These are phyloP conservation scores for Trichoderma brevicompactum DNA, from an alignment of 2,329 filamentous ascomycete genomes.

Conservation along the genomic window DNA sequence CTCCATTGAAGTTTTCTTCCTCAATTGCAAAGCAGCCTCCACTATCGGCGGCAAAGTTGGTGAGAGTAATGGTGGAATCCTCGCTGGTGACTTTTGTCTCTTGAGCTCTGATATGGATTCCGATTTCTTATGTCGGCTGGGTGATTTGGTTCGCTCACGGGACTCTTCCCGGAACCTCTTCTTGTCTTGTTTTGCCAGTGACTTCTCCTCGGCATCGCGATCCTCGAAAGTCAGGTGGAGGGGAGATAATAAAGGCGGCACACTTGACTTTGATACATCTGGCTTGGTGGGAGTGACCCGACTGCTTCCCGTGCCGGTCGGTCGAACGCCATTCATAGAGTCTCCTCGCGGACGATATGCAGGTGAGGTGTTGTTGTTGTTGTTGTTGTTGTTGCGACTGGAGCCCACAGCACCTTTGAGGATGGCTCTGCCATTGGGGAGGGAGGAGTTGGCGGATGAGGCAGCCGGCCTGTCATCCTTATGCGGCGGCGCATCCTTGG, in stretches of 20 bases:
- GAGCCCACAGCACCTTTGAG: conserved; percentile 40
- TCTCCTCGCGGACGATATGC: conserved; percentile 46
- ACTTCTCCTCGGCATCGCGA: conserved; percentile 36
- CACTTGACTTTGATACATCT: conserved; percentile 46
- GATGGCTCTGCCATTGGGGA: conserved; percentile 45
- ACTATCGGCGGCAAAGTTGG: conserved; percentile 59
- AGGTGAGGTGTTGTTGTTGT: conserved; percentile 44
- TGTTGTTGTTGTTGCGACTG: conserved; percentile 39
- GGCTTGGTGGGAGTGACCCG: conserved; percentile 46
- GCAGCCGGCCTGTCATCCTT: conserved; percentile 37
- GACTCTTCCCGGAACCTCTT: conserved; percentile 38
- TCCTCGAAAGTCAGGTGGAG: conserved; percentile 53
- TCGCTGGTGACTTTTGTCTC: conserved; percentile 45
- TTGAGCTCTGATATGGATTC: conserved; percentile 38
- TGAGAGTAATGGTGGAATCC: conserved; percentile 57
- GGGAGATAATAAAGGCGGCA: conserved; percentile 60
- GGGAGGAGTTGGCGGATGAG: conserved; percentile 33
- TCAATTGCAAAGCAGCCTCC: conserved; percentile 47
- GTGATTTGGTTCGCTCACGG: conserved; percentile 38
- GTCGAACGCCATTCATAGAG: conserved; percentile 50
- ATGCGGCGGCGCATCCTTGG: conserved; percentile 38
- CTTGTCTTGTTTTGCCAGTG: conserved; percentile 41
- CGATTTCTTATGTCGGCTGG: conserved; percentile 41
- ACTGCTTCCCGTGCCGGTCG: conserved; percentile 41
- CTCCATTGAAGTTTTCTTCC: conserved; percentile 40